Percentiles rank a stretch among this genome's conserved stretches.
Evolutionary conservation across 257 asterid species (phyloP).

Genomic region (Ocimum tenuiflorum): DNA sequence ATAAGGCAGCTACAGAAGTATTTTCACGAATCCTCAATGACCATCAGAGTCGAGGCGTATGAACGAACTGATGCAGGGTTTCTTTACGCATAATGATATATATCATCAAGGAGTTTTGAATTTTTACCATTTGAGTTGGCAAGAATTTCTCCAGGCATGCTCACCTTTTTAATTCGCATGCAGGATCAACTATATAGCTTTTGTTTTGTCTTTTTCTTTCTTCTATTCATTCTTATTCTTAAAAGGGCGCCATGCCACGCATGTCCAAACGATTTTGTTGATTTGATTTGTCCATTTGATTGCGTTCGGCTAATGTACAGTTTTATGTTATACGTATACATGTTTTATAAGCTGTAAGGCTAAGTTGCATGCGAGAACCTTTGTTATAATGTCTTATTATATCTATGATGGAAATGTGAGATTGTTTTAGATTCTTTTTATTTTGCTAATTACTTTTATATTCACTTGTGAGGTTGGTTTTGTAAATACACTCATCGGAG

Average conservation of each 20-base stretch:
- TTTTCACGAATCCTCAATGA: background rate
- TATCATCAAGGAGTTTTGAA: too few relatives aligned
- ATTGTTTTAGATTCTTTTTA: too few relatives aligned
- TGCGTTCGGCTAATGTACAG: background rate
- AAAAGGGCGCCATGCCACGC: background rate
- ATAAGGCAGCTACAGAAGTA: background rate
- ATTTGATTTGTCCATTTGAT: background rate
- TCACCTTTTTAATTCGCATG: constrained; percentile 29
- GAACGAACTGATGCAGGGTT: background rate
- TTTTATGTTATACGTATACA: background rate
- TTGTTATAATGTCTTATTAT: too few relatives aligned
- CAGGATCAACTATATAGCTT: constrained; percentile 18
- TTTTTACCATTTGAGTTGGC: too few relatives aligned
- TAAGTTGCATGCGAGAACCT: too few relatives aligned
- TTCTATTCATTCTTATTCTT: background rate
- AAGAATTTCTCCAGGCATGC: constrained; percentile 26
- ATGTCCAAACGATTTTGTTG: background rate
- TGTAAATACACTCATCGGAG: too few relatives aligned
- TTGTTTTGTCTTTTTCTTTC: background rate
- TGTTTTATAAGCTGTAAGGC: too few relatives aligned
- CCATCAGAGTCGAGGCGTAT: background rate
- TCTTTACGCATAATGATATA: background rate
- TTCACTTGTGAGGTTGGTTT: too few relatives aligned
- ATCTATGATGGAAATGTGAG: too few relatives aligned
- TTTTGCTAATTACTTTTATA: too few relatives aligned